phyloP scores from a whole-genome alignment of 2,329 filamentous ascomycete species.

The Talaromyces marneffei region DNA sequence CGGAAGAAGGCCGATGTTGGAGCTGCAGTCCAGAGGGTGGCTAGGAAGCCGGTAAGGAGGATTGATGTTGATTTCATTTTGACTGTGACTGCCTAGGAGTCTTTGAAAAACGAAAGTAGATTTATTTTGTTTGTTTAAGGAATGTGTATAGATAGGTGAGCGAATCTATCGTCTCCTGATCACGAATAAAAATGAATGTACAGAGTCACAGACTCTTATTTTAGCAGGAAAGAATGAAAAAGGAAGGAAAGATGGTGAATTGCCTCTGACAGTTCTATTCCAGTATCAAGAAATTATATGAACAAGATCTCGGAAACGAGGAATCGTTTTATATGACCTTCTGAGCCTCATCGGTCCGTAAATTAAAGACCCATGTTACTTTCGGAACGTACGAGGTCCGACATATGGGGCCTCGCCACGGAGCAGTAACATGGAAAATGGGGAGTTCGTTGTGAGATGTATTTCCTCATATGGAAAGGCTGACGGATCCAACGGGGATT shows the following conservation, averaged over 20 bases:
- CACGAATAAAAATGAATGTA: neutral
- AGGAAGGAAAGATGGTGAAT: neutral
- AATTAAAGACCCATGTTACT: neutral
- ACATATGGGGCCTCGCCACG: neutral
- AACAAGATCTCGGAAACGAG: neutral
- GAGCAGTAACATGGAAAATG: neutral
- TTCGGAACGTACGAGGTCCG: neutral
- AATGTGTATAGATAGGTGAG: neutral
- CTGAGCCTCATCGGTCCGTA: neutral
- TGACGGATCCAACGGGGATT: neutral
- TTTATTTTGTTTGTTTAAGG: neutral
- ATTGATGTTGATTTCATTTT: neutral
- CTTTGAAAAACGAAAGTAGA: neutral
- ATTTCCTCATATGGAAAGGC: neutral
- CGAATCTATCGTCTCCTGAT: slow-evolving; percentile 7
- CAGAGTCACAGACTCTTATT: slow-evolving; percentile 10
- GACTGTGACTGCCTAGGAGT: neutral
- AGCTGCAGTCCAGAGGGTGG: neutral
- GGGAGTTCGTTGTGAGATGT: neutral
- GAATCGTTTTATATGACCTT: neutral
- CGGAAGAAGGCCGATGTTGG: slow-evolving; percentile 62
- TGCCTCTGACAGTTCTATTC: neutral
- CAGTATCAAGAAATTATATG: neutral
- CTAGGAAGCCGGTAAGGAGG: slow-evolving; percentile 3
- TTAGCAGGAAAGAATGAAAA: neutral